Evolutionary conservation across 116 monocot species (phyloP).

Genomic region (Zostera marina): DNA sequence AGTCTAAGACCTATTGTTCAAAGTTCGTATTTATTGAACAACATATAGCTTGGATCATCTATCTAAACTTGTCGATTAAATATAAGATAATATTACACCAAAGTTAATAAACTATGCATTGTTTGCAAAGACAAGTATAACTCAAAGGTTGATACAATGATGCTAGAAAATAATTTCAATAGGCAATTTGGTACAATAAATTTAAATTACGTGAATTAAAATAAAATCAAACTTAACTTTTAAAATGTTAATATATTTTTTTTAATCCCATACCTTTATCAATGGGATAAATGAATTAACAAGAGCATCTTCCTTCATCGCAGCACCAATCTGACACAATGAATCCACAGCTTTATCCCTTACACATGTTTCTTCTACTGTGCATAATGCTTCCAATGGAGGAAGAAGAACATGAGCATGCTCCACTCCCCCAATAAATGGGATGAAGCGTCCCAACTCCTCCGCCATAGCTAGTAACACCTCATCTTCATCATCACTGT

Average conservation of each 20-base stretch:
- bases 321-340: conserved; percentile 63
- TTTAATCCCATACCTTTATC: conserved; percentile 43
- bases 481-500: conserved; percentile 88
- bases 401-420: conserved; percentile 72
- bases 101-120: neutral
- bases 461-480: conserved; percentile 94
- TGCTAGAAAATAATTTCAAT: neutral
- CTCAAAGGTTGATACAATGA: too few relatives aligned
- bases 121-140: too few relatives aligned
- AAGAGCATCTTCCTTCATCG: conserved; percentile 75
- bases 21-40: neutral
- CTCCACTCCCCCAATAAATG: conserved; percentile 75
- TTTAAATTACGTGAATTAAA: neutral
- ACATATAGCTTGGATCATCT: neutral
- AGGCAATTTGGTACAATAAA: neutral
- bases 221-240: neutral
- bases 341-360: conserved; percentile 86
- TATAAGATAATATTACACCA: neutral
- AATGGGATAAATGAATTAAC: conserved; percentile 65
- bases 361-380: conserved; percentile 85
- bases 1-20: neutral
- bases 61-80: neutral
- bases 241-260: neutral
- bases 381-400: conserved; percentile 72
- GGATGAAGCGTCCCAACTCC: conserved; percentile 73